Evolutionary conservation across 2,329 filamentous ascomycete species (phyloP), one percentile per base, ranked within the genome.

Genomic region (Colletotrichum endophyticum): DNA sequence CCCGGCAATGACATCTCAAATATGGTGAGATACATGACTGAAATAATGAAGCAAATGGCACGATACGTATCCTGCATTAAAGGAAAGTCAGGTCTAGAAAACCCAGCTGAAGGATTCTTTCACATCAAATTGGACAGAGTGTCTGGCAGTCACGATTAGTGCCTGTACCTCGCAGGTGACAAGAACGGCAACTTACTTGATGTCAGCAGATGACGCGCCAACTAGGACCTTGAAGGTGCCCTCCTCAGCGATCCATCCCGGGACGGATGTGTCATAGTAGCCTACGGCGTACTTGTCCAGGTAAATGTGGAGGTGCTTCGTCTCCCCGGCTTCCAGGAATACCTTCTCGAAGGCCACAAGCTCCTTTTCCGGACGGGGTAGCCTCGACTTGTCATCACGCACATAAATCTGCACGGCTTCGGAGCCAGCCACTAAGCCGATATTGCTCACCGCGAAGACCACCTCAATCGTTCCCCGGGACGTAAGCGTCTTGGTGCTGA

Each of bases 391-490:
- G 66, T 90, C 87, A 72, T 94, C 92, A n/a, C 88, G 87, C 64
- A 95, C 87, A 79, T 95, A 95, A 4, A 92, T 86, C 84, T 95
- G 94, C 9, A 95, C 90, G 44, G 91, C 92, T 81, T 95, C 93
- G 2, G 89, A 86, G 2, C 93, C 93, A 3, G 89, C 85, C 0
- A 89, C 83, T 0, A 81, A 78, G 5, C 94, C 93, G 0, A 88
- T 89, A 81, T 94, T 91, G 79, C 85, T 89, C 72, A 91, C 80
- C 5, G 85, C 88, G 73, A 91, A 84, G 25, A 87, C 85, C 49
- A 90, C 83, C 68, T 88, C 87, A 72, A 89, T 84, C 1, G 81
- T 84, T 66, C 79, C 84, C 72, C 86, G 79, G 57, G 87, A 80
- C 49, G 84, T 79, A 72, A 90, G 81, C 3, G 85, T 82, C 69